Conservation (phyloP, 2,329 filamentous ascomycete genomes). For the Sarocladium oryzae region DNA sequence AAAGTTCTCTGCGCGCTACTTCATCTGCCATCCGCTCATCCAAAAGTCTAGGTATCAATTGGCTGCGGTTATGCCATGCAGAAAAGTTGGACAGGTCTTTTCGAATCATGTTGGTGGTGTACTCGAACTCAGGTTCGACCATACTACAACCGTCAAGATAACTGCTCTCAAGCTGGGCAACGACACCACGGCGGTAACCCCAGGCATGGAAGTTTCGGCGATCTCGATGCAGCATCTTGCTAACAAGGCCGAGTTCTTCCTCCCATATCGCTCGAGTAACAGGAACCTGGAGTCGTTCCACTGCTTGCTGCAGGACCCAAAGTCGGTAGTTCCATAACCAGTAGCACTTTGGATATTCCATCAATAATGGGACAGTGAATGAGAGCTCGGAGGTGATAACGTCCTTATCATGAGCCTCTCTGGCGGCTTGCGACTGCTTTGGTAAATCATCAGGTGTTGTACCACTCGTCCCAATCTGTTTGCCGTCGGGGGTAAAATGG, state of each 20-base stretch:
- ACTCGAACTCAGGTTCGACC: slow-evolving; percentile 75
- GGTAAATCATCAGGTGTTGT: slow-evolving; percentile 33
- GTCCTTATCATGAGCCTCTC: slow-evolving; percentile 22
- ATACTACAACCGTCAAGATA: slow-evolving; percentile 52
- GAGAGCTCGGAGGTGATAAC: slow-evolving; percentile 66
- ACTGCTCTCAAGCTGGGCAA: slow-evolving; percentile 63
- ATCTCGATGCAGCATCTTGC: slow-evolving; percentile 84
- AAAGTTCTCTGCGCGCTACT: slow-evolving; percentile 56
- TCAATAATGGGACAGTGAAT: slow-evolving; percentile 78
- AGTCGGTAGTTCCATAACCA: slow-evolving; percentile 98
- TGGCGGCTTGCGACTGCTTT: slow-evolving; percentile 16
- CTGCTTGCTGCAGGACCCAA: slow-evolving; percentile 74
- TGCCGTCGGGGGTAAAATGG: slow-evolving; percentile 40
- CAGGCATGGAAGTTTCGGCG: slow-evolving; percentile 94
- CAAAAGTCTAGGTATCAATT: slow-evolving; percentile 71
- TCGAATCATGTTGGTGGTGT: slow-evolving; percentile 83
- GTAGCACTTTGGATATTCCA: slow-evolving; percentile 92
- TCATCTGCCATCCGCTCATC: slow-evolving; percentile 61
- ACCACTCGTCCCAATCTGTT: slow-evolving; percentile 47
- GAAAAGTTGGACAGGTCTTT: slow-evolving; percentile 92
- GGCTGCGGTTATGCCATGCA: slow-evolving; percentile 88
- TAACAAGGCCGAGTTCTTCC: slow-evolving; percentile 72
- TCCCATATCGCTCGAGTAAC: slow-evolving; percentile 67
- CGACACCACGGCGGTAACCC: slow-evolving; percentile 78
- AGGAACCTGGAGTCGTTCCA: slow-evolving; percentile 49